Percentiles rank a stretch among this genome's conserved stretches.
Evolutionary conservation across 768 basidiomycete genomes (phyloP).

Genomic region (Heimioporus sp.): DNA sequence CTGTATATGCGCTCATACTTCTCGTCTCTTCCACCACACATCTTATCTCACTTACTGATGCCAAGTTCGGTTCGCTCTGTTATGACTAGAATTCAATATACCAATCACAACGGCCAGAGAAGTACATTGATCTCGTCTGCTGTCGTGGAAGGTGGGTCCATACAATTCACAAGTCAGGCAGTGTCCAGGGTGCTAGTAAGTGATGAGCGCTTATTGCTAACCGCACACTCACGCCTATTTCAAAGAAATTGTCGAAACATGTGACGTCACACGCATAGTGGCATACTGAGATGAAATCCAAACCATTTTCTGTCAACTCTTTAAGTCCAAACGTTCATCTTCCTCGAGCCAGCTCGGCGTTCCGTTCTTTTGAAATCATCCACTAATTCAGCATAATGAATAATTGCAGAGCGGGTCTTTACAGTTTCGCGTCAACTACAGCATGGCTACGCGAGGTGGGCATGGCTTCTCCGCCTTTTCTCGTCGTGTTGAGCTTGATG

Average conservation of each 20-base stretch:
- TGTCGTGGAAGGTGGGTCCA: no score
- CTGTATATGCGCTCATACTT: conserved; percentile 18
- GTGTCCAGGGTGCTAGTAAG: no score
- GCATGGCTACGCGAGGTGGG: conserved; percentile 21
- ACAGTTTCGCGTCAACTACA: conserved; percentile 20
- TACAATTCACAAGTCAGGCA: no score
- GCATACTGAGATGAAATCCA: neutral
- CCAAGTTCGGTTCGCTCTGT: neutral
- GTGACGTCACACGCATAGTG: conserved; percentile 17
- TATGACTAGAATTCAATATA: neutral
- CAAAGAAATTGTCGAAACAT: conserved; percentile 13
- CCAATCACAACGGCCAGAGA: neutral
- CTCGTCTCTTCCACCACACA: neutral
- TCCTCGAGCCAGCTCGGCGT: neutral
- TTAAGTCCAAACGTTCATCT: neutral
- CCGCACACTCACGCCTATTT: neutral
- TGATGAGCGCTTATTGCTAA: no score
- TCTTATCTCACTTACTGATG: conserved; percentile 1
- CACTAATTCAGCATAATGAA: conserved; percentile 16
- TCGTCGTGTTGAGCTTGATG: conserved; percentile 21
- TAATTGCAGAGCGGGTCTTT: conserved; percentile 27
- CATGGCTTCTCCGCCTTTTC: conserved; percentile 23
- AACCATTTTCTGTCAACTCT: neutral
- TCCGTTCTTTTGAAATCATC: neutral
- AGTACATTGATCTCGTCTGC: neutral